These are phyloP conservation scores for Apodospora peruviana DNA, from an alignment of 495 filamentous ascomycete species.

Conservation along the genomic window DNA sequence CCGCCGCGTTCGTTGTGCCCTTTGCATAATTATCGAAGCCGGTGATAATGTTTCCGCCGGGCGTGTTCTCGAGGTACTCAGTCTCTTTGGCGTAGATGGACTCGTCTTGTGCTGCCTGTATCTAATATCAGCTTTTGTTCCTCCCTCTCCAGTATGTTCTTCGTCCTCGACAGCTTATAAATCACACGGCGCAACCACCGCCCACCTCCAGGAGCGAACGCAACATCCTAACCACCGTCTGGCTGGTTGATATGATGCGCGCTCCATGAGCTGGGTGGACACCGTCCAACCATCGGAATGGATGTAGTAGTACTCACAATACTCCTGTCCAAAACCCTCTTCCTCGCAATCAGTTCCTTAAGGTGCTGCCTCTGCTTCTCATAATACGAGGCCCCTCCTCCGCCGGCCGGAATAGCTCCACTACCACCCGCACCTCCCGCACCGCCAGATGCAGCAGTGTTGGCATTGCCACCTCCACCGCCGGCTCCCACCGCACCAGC, in stretches of 20 bases:
- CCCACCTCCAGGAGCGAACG: too few species aligned
- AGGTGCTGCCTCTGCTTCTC: constrained; percentile 45
- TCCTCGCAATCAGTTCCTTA: constrained; percentile 41
- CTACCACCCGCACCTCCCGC: constrained; percentile 15
- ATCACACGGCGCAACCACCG: background rate
- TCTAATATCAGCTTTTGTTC: background rate
- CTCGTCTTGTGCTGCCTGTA: constrained; percentile 55
- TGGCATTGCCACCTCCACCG: background rate
- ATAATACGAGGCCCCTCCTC: constrained; percentile 43
- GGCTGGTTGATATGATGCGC: too few species aligned
- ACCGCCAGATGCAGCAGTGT: constrained; percentile 52
- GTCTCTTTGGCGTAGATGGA: constrained; percentile 78
- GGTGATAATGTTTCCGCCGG: constrained; percentile 88
- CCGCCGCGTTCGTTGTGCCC: constrained; percentile 48
- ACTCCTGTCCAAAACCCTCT: constrained; percentile 36
- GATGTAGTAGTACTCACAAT: too few species aligned
- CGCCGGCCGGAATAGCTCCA: constrained; percentile 28
- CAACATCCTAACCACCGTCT: too few species aligned
- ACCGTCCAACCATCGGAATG: too few species aligned
- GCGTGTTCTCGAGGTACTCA: constrained; percentile 85
- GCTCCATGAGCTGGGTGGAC: too few species aligned
- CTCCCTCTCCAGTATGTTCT: background rate
- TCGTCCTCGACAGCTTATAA: background rate
- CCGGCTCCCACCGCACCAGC: too few species aligned
- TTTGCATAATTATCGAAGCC: constrained; percentile 99